A percentile compares a stretch with the other conserved stretches of the same genome.
These are phyloP conservation scores for Corrigiola litoralis DNA, from an alignment of 179 eudicot genomes.

Conservation along the genomic window DNA sequence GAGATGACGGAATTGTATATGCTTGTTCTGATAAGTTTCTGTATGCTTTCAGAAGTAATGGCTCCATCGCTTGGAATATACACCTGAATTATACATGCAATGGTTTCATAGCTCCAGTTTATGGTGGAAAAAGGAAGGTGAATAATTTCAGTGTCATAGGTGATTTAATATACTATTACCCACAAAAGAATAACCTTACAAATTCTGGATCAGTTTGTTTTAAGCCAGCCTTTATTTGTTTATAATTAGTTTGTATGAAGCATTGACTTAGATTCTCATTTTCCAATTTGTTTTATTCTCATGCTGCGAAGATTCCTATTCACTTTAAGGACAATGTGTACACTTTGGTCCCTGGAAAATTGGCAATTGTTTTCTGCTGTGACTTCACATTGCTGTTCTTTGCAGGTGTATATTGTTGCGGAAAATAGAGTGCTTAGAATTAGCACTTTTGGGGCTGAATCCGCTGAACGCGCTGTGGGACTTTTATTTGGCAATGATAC, in stretches of 20 bases:
- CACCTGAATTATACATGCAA: slow-evolving; percentile 67
- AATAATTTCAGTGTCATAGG: slow-evolving; percentile 14
- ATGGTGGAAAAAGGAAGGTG: slow-evolving; percentile 68
- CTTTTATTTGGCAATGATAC: slow-evolving; percentile 53
- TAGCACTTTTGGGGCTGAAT: slow-evolving; percentile 32
- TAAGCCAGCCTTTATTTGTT: too few species aligned
- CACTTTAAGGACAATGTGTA: too few species aligned
- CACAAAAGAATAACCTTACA: too few species aligned
- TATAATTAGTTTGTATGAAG: too few species aligned
- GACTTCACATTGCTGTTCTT: background rate
- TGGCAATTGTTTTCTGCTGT: too few species aligned
- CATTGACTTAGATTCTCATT: too few species aligned
- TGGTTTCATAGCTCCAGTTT: slow-evolving; percentile 52
- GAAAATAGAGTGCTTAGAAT: slow-evolving; percentile 65
- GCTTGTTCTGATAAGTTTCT: slow-evolving; percentile 57
- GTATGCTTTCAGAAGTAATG: slow-evolving; percentile 64
- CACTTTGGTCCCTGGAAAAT: too few species aligned
- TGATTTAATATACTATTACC: too few species aligned
- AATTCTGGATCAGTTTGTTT: too few species aligned
- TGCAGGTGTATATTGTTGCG: slow-evolving; percentile 83
- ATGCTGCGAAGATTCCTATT: too few species aligned
- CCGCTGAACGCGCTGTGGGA: slow-evolving; percentile 47
- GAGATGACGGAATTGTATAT: slow-evolving; percentile 64
- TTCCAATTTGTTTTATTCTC: too few species aligned
- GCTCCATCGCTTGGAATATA: slow-evolving; percentile 56